phyloP scores from a whole-genome alignment of 352 stramenopile genomes.

The Phytopythium chamaehyphon region DNA sequence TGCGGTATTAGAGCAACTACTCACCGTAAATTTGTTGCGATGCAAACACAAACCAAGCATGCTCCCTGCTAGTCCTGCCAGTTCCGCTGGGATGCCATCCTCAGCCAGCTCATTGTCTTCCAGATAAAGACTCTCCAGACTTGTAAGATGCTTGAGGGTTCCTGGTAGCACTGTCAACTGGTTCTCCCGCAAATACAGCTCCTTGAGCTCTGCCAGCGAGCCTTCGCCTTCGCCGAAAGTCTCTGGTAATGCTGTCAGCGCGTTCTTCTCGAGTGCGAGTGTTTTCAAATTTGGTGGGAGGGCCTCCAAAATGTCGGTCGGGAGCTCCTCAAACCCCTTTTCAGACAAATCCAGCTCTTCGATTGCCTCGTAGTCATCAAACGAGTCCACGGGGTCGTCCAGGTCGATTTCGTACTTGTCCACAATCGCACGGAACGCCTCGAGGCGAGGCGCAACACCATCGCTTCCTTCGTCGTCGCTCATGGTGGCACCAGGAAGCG shows the following conservation, averaged over 20 bases:
- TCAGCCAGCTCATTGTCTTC: slow-evolving; percentile 81
- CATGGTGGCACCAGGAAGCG: slow-evolving; percentile 25
- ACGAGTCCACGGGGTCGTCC: slow-evolving; percentile 54
- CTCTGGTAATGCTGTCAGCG: slow-evolving; percentile 44
- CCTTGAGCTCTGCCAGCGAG: slow-evolving; percentile 32
- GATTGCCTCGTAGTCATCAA: slow-evolving; percentile 60
- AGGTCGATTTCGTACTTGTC: slow-evolving; percentile 70
- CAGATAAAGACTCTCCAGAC: slow-evolving; percentile 81
- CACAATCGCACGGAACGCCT: slow-evolving; percentile 52
- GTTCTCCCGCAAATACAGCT: slow-evolving; percentile 86
- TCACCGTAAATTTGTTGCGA: slow-evolving; percentile 70
- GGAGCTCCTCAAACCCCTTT: slow-evolving; percentile 62
- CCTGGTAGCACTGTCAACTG: slow-evolving; percentile 45
- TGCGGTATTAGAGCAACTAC: not conserved
- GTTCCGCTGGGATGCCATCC: slow-evolving; percentile 46
- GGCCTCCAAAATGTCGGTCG: slow-evolving; percentile 41
- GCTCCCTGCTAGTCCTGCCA: slow-evolving; percentile 36
- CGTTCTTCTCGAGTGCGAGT: slow-evolving; percentile 80
- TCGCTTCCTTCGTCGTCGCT: slow-evolving; percentile 38
- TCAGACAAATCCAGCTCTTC: slow-evolving; percentile 83
- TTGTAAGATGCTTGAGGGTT: slow-evolving; percentile 43
- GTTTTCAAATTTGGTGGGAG: slow-evolving; percentile 64
- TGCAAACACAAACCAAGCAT: slow-evolving; percentile 76
- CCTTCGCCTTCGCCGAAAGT: slow-evolving; percentile 35
- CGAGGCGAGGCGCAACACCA: slow-evolving; percentile 23